Evolutionary conservation across 352 stramenopile genomes (phyloP), one percentile per base, ranked within the genome.

Genomic region (Peronosclerospora sorghi): DNA sequence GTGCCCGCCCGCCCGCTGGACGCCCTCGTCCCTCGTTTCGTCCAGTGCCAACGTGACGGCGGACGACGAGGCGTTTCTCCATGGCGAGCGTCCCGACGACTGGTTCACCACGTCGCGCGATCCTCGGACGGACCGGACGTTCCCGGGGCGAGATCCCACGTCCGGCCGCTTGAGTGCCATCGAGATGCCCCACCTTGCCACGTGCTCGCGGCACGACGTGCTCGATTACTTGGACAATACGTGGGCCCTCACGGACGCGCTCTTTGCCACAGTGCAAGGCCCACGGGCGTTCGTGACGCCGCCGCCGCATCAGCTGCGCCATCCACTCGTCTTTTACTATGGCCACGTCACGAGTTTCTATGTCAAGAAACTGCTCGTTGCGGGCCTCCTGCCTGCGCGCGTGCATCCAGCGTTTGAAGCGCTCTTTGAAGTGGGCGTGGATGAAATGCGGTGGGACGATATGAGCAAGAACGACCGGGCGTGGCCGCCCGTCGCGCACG

Each of bases 361-460:
- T 59, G 78, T 97, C 41, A 98, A 98, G 73, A 98, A 98, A 62
- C 79, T 97, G 23, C 74, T 93, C 32, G 79, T 97, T 7, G 76
- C 87, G 18, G 90, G 89, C 0, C 78, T 98, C 14, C 58, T 97
- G 14, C 35, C 62, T 1, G 75, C 79, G 37, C 78, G 87, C 5
- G 74, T 98, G 27, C 94, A 98, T 50, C 52, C 84, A 2, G 84
- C 96, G 59, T 97, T 96, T 51, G 93, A 98, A 66, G 82, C 92
- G 34, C 77, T 98, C 42, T 97, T 97, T 48, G 93, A 98, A 55
- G 90, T 97, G 32, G 95, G 95, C 41, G 95, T 98, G 12, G 95
- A 98, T 56, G 95, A 98, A 60, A 98, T 98, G 95, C 76, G 90
- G 21, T 98, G 95, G 95, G 95, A 98, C 61, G 94, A 98, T 62